Conservation (phyloP, 2,329 filamentous ascomycete genomes). For the Tolypocladium tropicale region DNA sequence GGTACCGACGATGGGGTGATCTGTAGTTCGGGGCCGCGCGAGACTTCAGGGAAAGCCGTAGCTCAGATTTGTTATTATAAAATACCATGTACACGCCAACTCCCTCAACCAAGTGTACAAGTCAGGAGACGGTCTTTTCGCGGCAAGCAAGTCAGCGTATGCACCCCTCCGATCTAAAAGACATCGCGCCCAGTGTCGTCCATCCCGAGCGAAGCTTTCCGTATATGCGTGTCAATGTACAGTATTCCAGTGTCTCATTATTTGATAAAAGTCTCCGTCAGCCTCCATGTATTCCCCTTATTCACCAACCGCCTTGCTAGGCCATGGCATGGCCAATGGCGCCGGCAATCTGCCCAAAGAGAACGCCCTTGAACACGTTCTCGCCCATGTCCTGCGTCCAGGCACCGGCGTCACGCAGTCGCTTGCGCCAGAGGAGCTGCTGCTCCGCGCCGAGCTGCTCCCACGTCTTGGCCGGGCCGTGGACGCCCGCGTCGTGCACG, state of each 20-base stretch:
- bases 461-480: slow-evolving; percentile 53
- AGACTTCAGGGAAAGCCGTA: neutral
- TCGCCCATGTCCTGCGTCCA: slow-evolving; percentile 76
- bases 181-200: neutral
- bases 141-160: neutral
- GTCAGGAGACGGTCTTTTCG: neutral
- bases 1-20: too few relatives aligned
- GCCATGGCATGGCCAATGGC: slow-evolving; percentile 44
- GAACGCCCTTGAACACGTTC: slow-evolving; percentile 61
- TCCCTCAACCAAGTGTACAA: neutral
- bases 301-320: slow-evolving; percentile 12
- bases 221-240: neutral
- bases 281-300: neutral
- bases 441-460: slow-evolving; percentile 56
- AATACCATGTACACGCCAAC: neutral
- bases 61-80: neutral
- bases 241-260: neutral
- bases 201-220: neutral
- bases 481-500: slow-evolving; percentile 34
- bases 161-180: neutral
- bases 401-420: slow-evolving; percentile 58
- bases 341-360: slow-evolving; percentile 65
- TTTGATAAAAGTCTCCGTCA: neutral
- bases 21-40: too few relatives aligned
- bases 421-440: slow-evolving; percentile 57